phyloP scores from a whole-genome alignment of 768 basidiomycete genomes.

The Sporobolomyces pararoseus region DNA sequence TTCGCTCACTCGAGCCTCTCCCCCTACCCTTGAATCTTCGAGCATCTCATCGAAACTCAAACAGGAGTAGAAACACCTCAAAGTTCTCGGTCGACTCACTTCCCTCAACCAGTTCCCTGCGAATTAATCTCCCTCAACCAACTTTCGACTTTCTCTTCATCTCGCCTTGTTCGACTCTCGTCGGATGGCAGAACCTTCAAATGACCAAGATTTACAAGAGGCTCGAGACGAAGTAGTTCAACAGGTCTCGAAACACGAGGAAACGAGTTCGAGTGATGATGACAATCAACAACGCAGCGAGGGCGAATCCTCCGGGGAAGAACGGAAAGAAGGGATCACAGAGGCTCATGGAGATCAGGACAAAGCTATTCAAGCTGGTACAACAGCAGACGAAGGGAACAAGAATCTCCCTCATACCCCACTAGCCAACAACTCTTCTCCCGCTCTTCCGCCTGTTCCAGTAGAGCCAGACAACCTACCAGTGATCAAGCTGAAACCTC shows the following conservation, averaged over 20 bases:
- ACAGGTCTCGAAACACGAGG: too few species aligned
- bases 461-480: not conserved
- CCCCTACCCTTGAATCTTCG: too few species aligned
- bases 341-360: not conserved
- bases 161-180: not conserved
- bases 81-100: too few species aligned
- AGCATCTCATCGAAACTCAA: too few species aligned
- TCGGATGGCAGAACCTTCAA: not conserved
- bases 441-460: not conserved
- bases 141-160: not conserved
- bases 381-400: not conserved
- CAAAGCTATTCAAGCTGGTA: too few species aligned
- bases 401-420: not conserved
- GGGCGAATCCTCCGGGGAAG: too few species aligned
- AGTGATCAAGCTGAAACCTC: slow-evolving; percentile 9
- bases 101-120: not conserved
- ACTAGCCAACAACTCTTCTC: not conserved
- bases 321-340: not conserved
- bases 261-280: too few species aligned
- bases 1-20: too few species aligned
- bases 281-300: not conserved
- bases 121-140: not conserved
- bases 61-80: too few species aligned
- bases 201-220: not conserved
- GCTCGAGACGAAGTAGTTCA: too few species aligned